Evolutionary conservation across 371 early-diverging fungal genomes (phyloP).

Genomic region (Apophysomyces trapeziformis): DNA sequence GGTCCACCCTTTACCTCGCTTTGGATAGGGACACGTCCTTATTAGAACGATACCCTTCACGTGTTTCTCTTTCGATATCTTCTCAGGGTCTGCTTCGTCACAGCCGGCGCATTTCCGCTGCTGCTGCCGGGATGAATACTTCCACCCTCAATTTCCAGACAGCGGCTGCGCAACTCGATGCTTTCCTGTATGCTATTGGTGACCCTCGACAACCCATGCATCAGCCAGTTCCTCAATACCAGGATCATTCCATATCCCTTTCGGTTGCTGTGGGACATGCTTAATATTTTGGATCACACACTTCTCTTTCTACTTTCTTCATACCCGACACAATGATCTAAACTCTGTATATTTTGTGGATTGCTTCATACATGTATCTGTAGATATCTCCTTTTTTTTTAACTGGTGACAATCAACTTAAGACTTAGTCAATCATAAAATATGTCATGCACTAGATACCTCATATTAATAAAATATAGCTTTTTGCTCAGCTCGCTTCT

Average conservation of each 20-base stretch:
- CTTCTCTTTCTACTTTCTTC: too few species aligned
- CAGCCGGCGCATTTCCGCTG: slow-evolving; percentile 28
- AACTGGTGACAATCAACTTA: too few species aligned
- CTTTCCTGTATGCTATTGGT: slow-evolving; percentile 21
- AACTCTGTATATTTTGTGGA: too few species aligned
- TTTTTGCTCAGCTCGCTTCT: too few species aligned
- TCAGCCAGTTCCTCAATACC: slow-evolving; percentile 6
- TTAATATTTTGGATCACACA: background rate
- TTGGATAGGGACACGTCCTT: slow-evolving; percentile 56
- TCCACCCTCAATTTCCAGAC: slow-evolving; percentile 19
- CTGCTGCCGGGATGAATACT: slow-evolving; percentile 13
- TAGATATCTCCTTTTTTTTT: too few species aligned
- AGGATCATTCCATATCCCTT: slow-evolving; percentile 8
- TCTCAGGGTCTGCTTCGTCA: slow-evolving; percentile 33
- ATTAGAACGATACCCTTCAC: slow-evolving; percentile 48
- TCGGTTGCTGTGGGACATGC: slow-evolving; percentile 1
- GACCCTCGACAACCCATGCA: slow-evolving; percentile 12
- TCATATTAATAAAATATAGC: too few species aligned
- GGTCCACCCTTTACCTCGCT: slow-evolving; percentile 73
- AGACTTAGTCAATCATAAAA: too few species aligned
- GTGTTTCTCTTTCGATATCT: slow-evolving; percentile 19
- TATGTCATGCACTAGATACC: too few species aligned
- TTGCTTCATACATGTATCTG: too few species aligned
- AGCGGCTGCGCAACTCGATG: slow-evolving; percentile 22
- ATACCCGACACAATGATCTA: too few species aligned